Evolutionary conservation across 2,329 filamentous ascomycete genomes (phyloP), one percentile per base, ranked within the genome.

Genomic region (Diaporthe sp.): DNA sequence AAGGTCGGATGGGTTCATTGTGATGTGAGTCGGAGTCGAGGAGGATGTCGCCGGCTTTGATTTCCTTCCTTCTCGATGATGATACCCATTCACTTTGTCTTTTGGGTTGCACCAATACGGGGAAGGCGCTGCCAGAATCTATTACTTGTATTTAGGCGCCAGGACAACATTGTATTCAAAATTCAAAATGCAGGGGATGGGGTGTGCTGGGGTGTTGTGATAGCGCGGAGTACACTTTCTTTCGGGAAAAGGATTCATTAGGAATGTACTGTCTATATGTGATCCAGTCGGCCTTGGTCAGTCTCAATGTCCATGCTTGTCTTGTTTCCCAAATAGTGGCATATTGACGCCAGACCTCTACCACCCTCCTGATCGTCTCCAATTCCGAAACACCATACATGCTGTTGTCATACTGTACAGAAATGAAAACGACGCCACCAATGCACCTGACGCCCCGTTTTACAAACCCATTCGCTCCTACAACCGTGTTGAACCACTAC

Each of bases 81-180:
- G 75, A 74, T 74, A 67, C 75, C 75, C 75, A 55, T 55, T 59
- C 72, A 68, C 53, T 71, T 31, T 44, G 19, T 37, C 42, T 42
- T 70, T 51, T n/a, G 34, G 55, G 15, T 53, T 39, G 31, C 46
- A 12, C 46, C 62, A 28, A 17, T 19, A 15, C 31, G 46, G 15
- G 46, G 46, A 55, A 55, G 31, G 46, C 44, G 28, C 31, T 49
- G 28, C 57, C n/a, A 39, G 53, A 31, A 58, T 71, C 49, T 58
- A 7, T 31, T 22, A 44, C 31, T 68, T 25, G n/a, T 39, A 19
- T 39, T 25, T 37, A 53, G 46, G 46, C 49, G 46, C 62, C 31
- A 49, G 8, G 31, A 4, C 13, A 53, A 31, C 17, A 39, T 34
- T 53, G 62, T 53, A 68, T 46, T 53, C 19, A 12, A 39, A 39